Evolutionary conservation across 257 asterid genomes (phyloP).

Genomic region (Scutellaria galericulata): DNA sequence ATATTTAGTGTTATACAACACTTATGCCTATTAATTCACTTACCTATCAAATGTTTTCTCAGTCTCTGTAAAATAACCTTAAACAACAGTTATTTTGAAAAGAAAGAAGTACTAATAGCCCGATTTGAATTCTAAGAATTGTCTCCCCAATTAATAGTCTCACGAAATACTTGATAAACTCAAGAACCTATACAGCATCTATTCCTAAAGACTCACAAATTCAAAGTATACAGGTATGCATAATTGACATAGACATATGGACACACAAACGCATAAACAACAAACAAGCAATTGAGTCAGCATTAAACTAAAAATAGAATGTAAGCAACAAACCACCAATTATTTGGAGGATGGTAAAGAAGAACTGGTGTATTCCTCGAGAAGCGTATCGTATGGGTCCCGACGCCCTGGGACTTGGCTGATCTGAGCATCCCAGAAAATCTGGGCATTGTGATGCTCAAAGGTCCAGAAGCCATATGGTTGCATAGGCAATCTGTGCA

Average conservation of each 20-base stretch:
- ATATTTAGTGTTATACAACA: too few species aligned
- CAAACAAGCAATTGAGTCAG: not conserved
- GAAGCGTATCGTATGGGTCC: constrained; percentile 72
- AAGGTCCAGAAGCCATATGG: constrained; percentile 94
- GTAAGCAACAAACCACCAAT: constrained; percentile 32
- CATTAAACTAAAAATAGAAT: not conserved
- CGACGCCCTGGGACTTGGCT: constrained; percentile 88
- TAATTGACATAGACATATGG: not conserved
- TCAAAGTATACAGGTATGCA: not conserved
- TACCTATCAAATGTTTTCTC: too few species aligned
- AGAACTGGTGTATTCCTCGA: constrained; percentile 42
- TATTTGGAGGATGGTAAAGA: constrained; percentile 24
- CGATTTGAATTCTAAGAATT: not conserved
- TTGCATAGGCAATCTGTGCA: constrained; percentile 73
- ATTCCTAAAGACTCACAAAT: not conserved
- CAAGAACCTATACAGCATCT: not conserved
- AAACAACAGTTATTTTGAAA: too few species aligned
- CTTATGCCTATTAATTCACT: too few species aligned
- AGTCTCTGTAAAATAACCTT: too few species aligned
- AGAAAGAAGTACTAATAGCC: too few species aligned
- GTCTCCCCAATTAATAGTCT: not conserved
- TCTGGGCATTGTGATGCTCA: constrained; percentile 80
- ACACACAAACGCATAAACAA: not conserved
- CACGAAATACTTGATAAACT: not conserved
- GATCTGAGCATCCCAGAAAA: constrained; percentile 59